Base-by-base conservation (phyloP, 495 filamentous ascomycete species). In the Recurvomyces mirabilis region DNA sequence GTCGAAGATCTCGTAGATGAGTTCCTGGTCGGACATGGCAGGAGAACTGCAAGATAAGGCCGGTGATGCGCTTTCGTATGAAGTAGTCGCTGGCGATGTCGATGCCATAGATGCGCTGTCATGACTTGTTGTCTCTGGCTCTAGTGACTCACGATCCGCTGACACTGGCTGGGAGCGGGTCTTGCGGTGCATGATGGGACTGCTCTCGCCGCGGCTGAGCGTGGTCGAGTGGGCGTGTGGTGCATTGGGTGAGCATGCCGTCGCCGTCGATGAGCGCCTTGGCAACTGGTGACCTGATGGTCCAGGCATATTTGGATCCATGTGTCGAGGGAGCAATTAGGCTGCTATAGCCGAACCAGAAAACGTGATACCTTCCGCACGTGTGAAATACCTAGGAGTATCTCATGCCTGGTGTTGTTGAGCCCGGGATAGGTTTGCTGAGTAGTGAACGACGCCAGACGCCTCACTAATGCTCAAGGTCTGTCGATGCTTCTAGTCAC, bases 91-190 rank as follows among this genome's bases (percentile, higher is more conserved):
- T 40, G 5, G 37, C 15, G 6, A 9, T 20, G 15, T 19, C 18
- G 20, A 20, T n/a, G n/a, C n/a, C n/a, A n/a, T 2, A 22, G 43
- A 39, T 38, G 43, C 23, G 24, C 12, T 46, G 32, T 41, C 17
- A 22, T 24, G 23, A 13, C 9, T 13, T 17, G 18, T 20, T 26
- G 25, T 32, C 18, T 31, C 38, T 18, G 20, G 34, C 49, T 43
- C 49, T 47, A 43, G 49, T 47, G 49, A 52, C 23, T 18, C 49
- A 37, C 11, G 19, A 7, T 17, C 23, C 17, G n/a, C 22, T 19
- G 38, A 24, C 49, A 47, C 49, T n/a, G 38, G 38, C 10, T 37
- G 22, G n/a, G 25, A 15, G 23, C 17, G 37, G 18, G 28, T 24
- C 19, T 36, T 43, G 12, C 38, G 28, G 17, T 29, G 43, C 36